Conservation (phyloP, 2,329 filamentous ascomycete species). For the Arachnopeziza araneosa region DNA sequence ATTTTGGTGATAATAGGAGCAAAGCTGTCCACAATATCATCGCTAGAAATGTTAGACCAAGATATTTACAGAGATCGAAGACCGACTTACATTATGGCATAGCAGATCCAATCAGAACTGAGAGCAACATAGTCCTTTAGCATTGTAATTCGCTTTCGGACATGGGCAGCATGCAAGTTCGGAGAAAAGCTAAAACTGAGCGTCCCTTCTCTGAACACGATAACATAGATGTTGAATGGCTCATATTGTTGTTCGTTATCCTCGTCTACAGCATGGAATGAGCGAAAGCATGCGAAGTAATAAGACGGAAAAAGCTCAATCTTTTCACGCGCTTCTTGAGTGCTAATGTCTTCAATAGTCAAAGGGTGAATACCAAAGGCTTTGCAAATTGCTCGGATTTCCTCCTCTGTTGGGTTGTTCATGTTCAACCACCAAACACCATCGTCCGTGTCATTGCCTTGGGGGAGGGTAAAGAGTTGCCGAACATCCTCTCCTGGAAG, state of each 20-base stretch:
- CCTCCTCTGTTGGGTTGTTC: conserved; percentile 81
- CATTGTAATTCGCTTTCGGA: conserved; percentile 84
- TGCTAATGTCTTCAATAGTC: conserved; percentile 93
- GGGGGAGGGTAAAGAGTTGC: conserved; percentile 70
- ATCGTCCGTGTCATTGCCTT: conserved; percentile 51
- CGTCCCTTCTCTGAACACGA: conserved; percentile 93
- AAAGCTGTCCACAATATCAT: conserved; percentile 96
- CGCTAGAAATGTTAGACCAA: conserved; percentile 41
- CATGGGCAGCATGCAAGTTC: conserved; percentile 81
- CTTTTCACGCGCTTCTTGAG: conserved; percentile 94
- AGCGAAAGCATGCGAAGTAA: conserved; percentile 97
- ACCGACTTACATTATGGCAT: conserved; percentile 78
- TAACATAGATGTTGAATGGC: conserved; percentile 92
- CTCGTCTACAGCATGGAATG: conserved; percentile 76
- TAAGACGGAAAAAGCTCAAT: conserved; percentile 97
- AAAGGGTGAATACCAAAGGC: conserved; percentile 94
- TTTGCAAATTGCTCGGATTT: conserved; percentile 81
- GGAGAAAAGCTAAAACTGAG: conserved; percentile 90
- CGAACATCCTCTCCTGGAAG: conserved; percentile 86
- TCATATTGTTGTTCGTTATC: conserved; percentile 79
- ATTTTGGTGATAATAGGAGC: conserved; percentile 83
- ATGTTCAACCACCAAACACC: conserved; percentile 99
- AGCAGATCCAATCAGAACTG: conserved; percentile 98
- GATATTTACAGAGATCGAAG: conserved; percentile 6
- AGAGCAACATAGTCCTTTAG: conserved; percentile 92